A percentile compares a stretch with the other conserved stretches of the same genome.
Conservation (phyloP, 1,284 basidiomycete genomes). For the Afroboletus lepidellus region DNA sequence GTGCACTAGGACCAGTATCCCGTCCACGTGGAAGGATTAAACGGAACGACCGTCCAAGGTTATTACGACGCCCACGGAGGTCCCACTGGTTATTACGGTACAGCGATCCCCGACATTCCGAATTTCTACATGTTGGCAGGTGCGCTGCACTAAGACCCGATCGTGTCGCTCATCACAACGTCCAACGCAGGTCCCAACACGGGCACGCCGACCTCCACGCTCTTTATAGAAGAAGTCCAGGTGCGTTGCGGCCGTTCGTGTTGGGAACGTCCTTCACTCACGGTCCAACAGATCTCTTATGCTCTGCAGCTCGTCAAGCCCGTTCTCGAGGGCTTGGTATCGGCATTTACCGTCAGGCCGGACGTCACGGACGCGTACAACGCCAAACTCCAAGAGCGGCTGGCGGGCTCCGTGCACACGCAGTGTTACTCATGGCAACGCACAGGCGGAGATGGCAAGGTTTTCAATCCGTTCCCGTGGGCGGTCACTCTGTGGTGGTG, state of each 20-base stretch:
- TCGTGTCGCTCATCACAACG: background rate
- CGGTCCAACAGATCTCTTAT: slow-evolving; percentile 23
- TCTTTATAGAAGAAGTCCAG: slow-evolving; percentile 33
- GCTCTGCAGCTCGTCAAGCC: slow-evolving; percentile 32
- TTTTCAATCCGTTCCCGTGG: slow-evolving; percentile 30
- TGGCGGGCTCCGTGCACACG: slow-evolving; percentile 22
- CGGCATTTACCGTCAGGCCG: slow-evolving; percentile 26
- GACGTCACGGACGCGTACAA: slow-evolving; percentile 31
- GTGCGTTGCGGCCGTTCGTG: background rate
- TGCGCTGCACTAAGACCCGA: background rate
- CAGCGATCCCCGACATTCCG: slow-evolving; percentile 37
- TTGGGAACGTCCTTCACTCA: background rate
- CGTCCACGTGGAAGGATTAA: slow-evolving; percentile 29
- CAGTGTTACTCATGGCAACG: slow-evolving; percentile 33
- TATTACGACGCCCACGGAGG: slow-evolving; percentile 38
- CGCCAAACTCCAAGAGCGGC: slow-evolving; percentile 19
- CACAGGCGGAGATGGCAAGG: slow-evolving; percentile 24
- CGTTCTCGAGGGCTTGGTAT: slow-evolving; percentile 25
- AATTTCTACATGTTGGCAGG: slow-evolving; percentile 38
- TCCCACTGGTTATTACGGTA: slow-evolving; percentile 38
- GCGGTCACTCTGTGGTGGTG: slow-evolving; percentile 33
- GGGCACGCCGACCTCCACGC: no score
- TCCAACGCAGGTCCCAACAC: slow-evolving; percentile 30
- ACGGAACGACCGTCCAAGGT: slow-evolving; percentile 29
- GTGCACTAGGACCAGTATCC: slow-evolving; percentile 27